Evolutionary conservation across 1,284 basidiomycete species (phyloP).

Genomic region (Ustilago shanxiensis): DNA sequence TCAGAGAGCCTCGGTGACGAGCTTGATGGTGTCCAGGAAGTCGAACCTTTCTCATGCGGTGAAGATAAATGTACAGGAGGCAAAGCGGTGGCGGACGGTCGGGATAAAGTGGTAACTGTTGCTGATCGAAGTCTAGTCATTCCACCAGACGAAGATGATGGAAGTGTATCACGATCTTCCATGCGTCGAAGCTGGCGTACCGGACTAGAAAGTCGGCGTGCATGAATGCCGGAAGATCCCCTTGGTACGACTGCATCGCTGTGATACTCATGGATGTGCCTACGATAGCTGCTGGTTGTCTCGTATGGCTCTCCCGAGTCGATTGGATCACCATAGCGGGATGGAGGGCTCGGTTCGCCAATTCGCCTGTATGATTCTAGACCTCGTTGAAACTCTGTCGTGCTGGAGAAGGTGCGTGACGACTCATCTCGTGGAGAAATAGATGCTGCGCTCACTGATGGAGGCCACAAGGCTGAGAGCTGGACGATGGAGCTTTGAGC

Average conservation of each 20-base stretch:
- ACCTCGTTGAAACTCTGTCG: neutral
- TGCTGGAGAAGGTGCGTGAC: conserved; percentile 4
- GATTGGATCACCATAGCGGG: conserved; percentile 1
- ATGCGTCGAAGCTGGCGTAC: neutral
- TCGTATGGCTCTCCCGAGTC: neutral
- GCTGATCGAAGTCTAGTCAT: conserved; percentile 22
- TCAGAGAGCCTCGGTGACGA: neutral
- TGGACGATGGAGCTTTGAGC: conserved; percentile 41
- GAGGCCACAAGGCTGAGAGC: conserved; percentile 34
- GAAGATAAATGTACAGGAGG: neutral
- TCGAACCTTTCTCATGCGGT: neutral
- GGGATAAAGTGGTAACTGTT: conserved; percentile 21
- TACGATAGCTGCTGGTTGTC: neutral
- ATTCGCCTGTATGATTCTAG: neutral
- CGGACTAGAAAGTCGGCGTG: conserved; percentile 19
- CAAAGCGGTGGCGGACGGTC: neutral
- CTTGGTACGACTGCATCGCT: neutral
- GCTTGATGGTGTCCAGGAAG: neutral
- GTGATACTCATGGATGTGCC: neutral
- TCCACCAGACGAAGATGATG: neutral
- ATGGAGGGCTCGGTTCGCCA: neutral
- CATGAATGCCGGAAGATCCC: neutral
- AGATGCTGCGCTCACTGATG: conserved; percentile 16
- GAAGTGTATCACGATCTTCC: neutral
- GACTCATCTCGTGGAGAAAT: conserved; percentile 7